Conservation (phyloP, 78 protist species). For the slime mould (Dictyostelium discoideum) region dicty_2.7 NC_007089.4:5300001-5300500, state of each 20-base stretch:
- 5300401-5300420: neutral
- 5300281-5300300: neutral
- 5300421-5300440: neutral
- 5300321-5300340: neutral
- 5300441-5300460: conserved; percentile 51
- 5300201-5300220: conserved; percentile 12
- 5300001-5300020: neutral
- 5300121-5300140: neutral
- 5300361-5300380: neutral
- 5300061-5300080: neutral
- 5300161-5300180: neutral
- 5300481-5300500: conserved; percentile 79
- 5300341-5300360: neutral
- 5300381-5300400: conserved; percentile 20
- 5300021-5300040: neutral
- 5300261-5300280: neutral
- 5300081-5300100: neutral
- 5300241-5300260: neutral
- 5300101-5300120: neutral
- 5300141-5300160: neutral
- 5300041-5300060: too few relatives aligned
- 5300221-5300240: conserved; percentile 22
- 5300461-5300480: conserved; percentile 24
- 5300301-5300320: neutral
- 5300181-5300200: conserved; percentile 17